These are phyloP conservation scores for Penicillium freii DNA, from an alignment of 2,329 filamentous ascomycete species.

Conservation along the genomic window DNA sequence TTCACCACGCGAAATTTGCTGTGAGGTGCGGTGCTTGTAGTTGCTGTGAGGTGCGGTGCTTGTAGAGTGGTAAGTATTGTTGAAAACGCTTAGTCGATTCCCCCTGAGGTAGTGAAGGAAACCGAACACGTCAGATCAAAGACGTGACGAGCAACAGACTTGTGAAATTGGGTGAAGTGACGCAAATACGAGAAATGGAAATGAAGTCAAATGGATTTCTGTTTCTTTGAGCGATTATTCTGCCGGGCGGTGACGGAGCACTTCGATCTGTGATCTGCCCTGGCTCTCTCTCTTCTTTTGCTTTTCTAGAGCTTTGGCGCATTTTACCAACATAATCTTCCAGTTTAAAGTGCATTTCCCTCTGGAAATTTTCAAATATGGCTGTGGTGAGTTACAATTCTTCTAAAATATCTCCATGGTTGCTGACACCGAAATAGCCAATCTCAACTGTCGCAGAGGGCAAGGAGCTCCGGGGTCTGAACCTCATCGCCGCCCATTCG, in stretches of 20 bases:
- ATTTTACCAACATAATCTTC: conserved; percentile 4
- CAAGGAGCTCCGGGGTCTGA: conserved; percentile 93
- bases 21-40: not conserved
- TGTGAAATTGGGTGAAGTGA: not conserved
- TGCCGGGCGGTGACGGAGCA: conserved; percentile 29
- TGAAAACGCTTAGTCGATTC: not conserved
- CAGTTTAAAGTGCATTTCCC: not conserved
- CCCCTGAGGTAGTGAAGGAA: not conserved
- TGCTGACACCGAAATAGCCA: conserved; percentile 42
- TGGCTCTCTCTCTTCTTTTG: conserved; percentile 9
- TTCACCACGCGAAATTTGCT: not conserved
- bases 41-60: not conserved
- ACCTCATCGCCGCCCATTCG: conserved; percentile 96
- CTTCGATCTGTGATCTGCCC: conserved; percentile 10
- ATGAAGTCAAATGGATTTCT: not conserved
- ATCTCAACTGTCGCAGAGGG: conserved; percentile 87
- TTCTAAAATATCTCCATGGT: not conserved
- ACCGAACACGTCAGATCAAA: not conserved
- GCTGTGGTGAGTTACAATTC: conserved; percentile 34
- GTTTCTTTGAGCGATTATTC: conserved; percentile 15
- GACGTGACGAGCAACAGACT: not conserved
- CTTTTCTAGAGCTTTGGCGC: conserved; percentile 7
- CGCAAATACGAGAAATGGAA: not conserved
- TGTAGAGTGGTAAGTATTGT: not conserved
- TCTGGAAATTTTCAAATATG: conserved; percentile 28